phyloP scores from a whole-genome alignment of 2,329 filamentous ascomycete species.

The Beauveria brongniartii region DNA sequence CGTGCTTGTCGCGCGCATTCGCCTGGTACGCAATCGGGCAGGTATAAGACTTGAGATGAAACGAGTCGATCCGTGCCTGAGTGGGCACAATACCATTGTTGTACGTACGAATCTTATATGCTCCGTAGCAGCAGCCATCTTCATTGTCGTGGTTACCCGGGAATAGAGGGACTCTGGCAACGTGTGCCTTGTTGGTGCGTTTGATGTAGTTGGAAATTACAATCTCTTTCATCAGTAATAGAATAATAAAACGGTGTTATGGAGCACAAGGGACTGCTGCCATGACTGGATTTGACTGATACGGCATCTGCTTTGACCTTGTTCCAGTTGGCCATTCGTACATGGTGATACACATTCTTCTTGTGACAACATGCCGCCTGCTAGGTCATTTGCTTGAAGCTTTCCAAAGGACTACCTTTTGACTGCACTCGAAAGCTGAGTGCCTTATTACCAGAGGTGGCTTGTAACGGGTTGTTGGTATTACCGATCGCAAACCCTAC shows the following conservation, averaged over 20 bases:
- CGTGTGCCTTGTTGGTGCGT: conserved; percentile 25
- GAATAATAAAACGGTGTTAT: conserved; percentile 36
- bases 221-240: conserved; percentile 27
- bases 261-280: conserved; percentile 28
- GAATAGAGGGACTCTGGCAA: conserved; percentile 33
- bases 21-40: conserved; percentile 35
- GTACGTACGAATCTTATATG: conserved; percentile 33
- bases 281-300: conserved; percentile 23
- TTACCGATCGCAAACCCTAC: conserved; percentile 30
- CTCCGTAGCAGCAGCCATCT: conserved; percentile 22
- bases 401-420: conserved; percentile 23
- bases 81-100: conserved; percentile 30
- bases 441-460: conserved; percentile 34
- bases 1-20: conserved; percentile 23
- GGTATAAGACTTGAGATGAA: conserved; percentile 37
- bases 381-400: conserved; percentile 34
- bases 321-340: conserved; percentile 27
- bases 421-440: conserved; percentile 37
- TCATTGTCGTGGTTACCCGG: conserved; percentile 23
- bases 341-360: conserved; percentile 20
- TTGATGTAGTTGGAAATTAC: conserved; percentile 33
- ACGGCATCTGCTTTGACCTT: conserved; percentile 29
- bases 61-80: conserved; percentile 26
- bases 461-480: conserved; percentile 29
- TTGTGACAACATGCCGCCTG: conserved; percentile 29